These are phyloP conservation scores for Oidiodendron maius DNA, from an alignment of 495 filamentous ascomycete genomes.

Conservation along the genomic window DNA sequence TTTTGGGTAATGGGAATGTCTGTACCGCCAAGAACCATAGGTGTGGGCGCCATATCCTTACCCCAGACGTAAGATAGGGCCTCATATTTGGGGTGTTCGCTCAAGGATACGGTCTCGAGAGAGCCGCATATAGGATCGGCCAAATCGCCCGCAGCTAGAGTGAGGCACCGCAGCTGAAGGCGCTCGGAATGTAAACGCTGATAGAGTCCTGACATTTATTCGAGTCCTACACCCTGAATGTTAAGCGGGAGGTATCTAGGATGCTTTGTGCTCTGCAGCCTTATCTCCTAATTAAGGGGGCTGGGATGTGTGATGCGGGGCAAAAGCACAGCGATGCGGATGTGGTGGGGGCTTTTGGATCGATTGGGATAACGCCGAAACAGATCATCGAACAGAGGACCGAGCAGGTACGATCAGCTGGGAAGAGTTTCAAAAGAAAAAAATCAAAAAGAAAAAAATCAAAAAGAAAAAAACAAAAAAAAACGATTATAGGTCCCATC, in stretches of 20 bases:
- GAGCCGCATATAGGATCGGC: not conserved
- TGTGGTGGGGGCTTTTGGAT: too few species aligned
- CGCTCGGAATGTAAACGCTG: not conserved
- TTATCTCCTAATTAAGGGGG: not conserved
- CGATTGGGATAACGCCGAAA: too few species aligned
- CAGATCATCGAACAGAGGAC: too few species aligned
- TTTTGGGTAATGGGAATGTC: slow-evolving; percentile 3
- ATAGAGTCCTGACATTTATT: not conserved
- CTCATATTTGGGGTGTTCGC: slow-evolving; percentile 12
- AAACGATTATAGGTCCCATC: too few species aligned
- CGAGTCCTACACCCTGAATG: not conserved
- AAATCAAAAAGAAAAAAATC: too few species aligned
- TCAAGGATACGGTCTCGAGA: not conserved
- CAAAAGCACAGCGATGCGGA: not conserved
- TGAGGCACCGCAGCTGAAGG: not conserved
- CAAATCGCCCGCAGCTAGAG: not conserved
- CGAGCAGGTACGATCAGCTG: too few species aligned
- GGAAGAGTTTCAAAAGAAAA: too few species aligned
- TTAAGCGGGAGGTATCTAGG: not conserved
- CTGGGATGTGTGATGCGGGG: not conserved
- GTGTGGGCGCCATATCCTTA: not conserved
- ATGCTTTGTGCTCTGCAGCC: not conserved
- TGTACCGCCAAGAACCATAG: slow-evolving; percentile 3
- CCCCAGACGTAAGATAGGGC: slow-evolving; percentile 30
- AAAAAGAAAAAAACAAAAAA: too few species aligned